These are phyloP conservation scores for Platanthera zijinensis DNA, from an alignment of 106 monocot genomes.

Conservation along the genomic window DNA sequence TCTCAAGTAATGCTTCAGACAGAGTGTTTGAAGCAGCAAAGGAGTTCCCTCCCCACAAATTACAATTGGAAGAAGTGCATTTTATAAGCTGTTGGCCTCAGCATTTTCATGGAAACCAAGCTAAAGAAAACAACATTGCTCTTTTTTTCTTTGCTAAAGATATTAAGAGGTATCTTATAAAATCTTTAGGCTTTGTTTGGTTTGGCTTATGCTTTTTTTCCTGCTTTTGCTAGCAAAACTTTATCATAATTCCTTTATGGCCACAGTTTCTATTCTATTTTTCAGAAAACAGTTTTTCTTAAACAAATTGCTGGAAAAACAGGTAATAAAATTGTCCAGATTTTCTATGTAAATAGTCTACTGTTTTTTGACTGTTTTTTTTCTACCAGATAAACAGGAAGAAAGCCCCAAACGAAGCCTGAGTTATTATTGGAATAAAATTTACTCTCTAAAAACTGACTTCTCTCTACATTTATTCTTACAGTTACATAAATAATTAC, in stretches of 20 bases:
- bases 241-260: too few relatives aligned
- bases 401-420: too few relatives aligned
- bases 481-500: constrained; percentile 71
- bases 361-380: too few relatives aligned
- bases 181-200: background rate
- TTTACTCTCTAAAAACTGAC: background rate
- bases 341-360: too few relatives aligned
- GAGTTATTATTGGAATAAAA: background rate
- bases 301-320: too few relatives aligned
- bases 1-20: constrained; percentile 61
- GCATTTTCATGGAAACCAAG: constrained; percentile 43
- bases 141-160: constrained; percentile 96
- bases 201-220: background rate
- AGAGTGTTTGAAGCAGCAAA: constrained; percentile 47
- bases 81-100: constrained; percentile 50
- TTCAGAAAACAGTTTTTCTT: too few relatives aligned
- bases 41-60: constrained; percentile 45
- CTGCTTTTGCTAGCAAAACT: background rate
- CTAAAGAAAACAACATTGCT: constrained; percentile 69
- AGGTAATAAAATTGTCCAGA: too few relatives aligned
- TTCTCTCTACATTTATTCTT: constrained; percentile 5
- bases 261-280: too few relatives aligned
- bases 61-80: constrained; percentile 71
- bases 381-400: too few relatives aligned
- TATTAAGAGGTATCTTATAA: constrained; percentile 47